Evolutionary conservation across 495 filamentous ascomycete species (phyloP).

Genomic region (Durotheca rogersii): DNA sequence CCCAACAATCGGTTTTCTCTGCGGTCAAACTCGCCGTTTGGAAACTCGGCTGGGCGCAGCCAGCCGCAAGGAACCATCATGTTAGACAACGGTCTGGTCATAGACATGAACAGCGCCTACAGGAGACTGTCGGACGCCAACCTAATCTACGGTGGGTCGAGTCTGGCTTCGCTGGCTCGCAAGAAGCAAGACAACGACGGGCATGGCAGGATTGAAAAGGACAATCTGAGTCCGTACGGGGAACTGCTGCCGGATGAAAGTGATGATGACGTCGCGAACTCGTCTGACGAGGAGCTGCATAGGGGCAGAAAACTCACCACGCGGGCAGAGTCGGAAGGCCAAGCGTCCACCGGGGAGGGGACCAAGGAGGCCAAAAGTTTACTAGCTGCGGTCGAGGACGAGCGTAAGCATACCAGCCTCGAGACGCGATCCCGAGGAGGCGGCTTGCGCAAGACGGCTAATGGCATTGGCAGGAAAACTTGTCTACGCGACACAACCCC

Average conservation of each 20-base stretch:
- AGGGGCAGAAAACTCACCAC: constrained; percentile 51
- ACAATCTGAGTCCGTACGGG: constrained; percentile 63
- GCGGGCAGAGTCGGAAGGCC: constrained; percentile 36
- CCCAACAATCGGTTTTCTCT: constrained; percentile 55
- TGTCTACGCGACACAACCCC: constrained; percentile 42
- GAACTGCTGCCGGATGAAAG: constrained; percentile 57
- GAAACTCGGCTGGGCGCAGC: constrained; percentile 42
- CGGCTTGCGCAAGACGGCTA: constrained; percentile 11
- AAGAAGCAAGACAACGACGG: constrained; percentile 48
- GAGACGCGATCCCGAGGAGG: too few relatives aligned
- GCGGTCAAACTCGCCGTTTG: constrained; percentile 61
- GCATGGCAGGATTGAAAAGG: constrained; percentile 68
- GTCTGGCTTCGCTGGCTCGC: constrained; percentile 53
- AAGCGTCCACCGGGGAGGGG: constrained; percentile 29
- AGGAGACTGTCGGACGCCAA: constrained; percentile 66
- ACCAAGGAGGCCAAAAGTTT: constrained; percentile 53
- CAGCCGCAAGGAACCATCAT: constrained; percentile 41
- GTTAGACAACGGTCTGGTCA: constrained; percentile 52
- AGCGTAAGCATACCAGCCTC: constrained; percentile 65
- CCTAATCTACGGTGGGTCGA: constrained; percentile 56
- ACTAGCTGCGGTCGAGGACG: constrained; percentile 72
- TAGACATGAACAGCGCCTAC: constrained; percentile 62
- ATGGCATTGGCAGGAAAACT: constrained; percentile 39
- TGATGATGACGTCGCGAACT: constrained; percentile 52
- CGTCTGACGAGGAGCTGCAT: constrained; percentile 53